A percentile compares a stretch with the other conserved stretches of the same genome.
These are phyloP conservation scores for Chlamydomonas schloesseri DNA, from an alignment of 139 green algal genomes.

Conservation along the genomic window DNA sequence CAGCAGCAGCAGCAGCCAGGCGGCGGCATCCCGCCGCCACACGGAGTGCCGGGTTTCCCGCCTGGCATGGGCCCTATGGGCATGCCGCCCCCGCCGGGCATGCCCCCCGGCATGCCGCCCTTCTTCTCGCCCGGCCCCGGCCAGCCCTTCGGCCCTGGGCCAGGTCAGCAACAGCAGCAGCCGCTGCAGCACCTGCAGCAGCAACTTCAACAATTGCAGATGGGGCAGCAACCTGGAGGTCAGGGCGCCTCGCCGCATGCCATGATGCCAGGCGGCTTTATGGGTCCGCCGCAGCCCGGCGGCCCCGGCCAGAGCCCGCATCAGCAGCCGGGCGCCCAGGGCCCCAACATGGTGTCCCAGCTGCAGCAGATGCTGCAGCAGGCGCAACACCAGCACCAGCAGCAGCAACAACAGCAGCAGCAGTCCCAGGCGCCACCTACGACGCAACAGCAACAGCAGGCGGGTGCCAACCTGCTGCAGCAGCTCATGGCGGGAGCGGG, in stretches of 20 bases:
- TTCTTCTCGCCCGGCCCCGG: neutral
- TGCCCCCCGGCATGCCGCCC: neutral
- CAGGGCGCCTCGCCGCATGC: neutral
- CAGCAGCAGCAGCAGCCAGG: neutral
- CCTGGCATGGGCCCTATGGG: neutral
- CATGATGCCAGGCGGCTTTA: no score
- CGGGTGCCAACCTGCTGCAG: neutral
- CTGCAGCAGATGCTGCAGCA: constrained; percentile 1
- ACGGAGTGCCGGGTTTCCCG: no score
- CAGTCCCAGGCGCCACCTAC: constrained; percentile 3
- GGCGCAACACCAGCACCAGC: neutral
- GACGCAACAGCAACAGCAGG: neutral
- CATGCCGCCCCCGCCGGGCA: neutral
- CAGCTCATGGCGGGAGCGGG: constrained; percentile 25
- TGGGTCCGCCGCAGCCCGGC: neutral
- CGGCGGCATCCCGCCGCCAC: neutral
- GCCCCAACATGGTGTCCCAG: neutral
- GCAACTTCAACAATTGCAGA: constrained; percentile 1
- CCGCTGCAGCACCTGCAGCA: neutral
- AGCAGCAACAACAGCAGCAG: constrained; percentile 24
- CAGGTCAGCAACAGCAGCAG: neutral
- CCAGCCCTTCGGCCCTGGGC: neutral
- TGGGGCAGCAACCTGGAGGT: neutral
- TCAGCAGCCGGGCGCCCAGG: neutral
- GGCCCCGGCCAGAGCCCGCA: neutral